Conservation (phyloP, 2,329 filamentous ascomycete genomes). For the Stylonectria norvegica region DNA sequence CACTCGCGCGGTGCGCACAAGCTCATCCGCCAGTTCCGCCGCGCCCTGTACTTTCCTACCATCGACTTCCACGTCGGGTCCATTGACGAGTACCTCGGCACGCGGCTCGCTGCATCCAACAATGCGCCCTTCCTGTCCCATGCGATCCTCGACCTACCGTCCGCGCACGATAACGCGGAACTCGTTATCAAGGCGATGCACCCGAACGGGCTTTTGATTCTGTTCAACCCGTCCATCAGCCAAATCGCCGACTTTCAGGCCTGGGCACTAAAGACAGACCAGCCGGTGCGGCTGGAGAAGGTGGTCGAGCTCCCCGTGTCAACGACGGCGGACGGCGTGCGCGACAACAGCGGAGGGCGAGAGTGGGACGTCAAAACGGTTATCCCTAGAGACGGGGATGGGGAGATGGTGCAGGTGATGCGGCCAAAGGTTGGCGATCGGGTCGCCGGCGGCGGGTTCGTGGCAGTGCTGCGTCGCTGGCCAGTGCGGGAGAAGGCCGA, state of each 20-base stretch:
- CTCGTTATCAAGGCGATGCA: conserved; percentile 56
- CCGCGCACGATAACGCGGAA: conserved; percentile 47
- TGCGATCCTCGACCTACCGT: conserved; percentile 71
- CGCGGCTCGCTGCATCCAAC: conserved; percentile 42
- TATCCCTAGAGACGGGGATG: conserved; percentile 24
- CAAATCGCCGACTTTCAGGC: conserved; percentile 63
- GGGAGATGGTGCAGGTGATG: conserved; percentile 36
- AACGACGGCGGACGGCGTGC: conserved; percentile 39
- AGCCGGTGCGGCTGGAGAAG: conserved; percentile 55
- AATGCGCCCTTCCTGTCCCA: conserved; percentile 64
- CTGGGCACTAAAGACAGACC: conserved; percentile 46
- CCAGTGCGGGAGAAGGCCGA: conserved; percentile 15
- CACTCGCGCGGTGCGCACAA: conserved; percentile 63
- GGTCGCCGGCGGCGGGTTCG: conserved; percentile 39
- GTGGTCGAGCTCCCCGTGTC: conserved; percentile 55
- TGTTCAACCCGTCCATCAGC: conserved; percentile 76
- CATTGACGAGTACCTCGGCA: conserved; percentile 59
- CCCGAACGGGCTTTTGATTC: conserved; percentile 60
- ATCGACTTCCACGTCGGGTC: conserved; percentile 72
- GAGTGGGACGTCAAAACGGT: conserved; percentile 62
- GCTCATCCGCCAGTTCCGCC: conserved; percentile 63
- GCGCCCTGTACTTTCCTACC: conserved; percentile 65
- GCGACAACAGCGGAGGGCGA: conserved; percentile 50
- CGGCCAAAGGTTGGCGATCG: conserved; percentile 41
- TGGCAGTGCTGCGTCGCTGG: conserved; percentile 37